These are phyloP conservation scores for Yarrowia sp. DNA, from an alignment of 805 yeast genomes.

Conservation along the genomic window DNA sequence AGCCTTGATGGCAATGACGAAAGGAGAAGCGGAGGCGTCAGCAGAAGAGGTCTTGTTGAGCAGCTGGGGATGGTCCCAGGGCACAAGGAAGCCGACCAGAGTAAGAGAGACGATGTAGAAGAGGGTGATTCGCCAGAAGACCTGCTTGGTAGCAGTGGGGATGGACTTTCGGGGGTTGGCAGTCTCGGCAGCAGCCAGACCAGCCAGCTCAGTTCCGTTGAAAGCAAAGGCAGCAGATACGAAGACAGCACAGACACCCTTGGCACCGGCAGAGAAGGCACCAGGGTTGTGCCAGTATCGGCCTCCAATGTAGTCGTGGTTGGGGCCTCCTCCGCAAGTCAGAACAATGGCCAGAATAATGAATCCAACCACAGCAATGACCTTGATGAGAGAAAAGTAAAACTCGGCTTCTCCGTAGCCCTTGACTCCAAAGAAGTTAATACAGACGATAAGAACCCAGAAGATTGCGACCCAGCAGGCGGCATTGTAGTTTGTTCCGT, in stretches of 20 bases:
- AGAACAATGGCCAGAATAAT: constrained; percentile 55
- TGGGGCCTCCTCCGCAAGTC: constrained; percentile 56
- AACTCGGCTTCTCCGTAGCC: constrained; percentile 74
- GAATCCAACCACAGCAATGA: constrained; percentile 59
- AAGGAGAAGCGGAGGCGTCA: constrained; percentile 65
- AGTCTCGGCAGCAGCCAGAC: constrained; percentile 70
- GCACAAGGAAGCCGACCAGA: constrained; percentile 62
- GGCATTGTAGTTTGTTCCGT: constrained; percentile 59
- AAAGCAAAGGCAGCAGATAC: constrained; percentile 71
- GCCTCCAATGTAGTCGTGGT: constrained; percentile 51
- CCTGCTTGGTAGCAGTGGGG: constrained; percentile 71
- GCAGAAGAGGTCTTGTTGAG: constrained; percentile 40
- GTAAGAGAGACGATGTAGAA: constrained; percentile 59
- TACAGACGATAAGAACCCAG: constrained; percentile 47
- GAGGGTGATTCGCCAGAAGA: constrained; percentile 69
- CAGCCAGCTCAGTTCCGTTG: constrained; percentile 67
- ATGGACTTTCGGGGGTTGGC: constrained; percentile 60
- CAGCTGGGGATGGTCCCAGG: constrained; percentile 50
- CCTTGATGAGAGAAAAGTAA: constrained; percentile 54
- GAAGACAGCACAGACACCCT: constrained; percentile 63
- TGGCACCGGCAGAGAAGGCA: constrained; percentile 65
- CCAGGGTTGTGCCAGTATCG: constrained; percentile 64
- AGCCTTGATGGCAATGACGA: constrained; percentile 62
- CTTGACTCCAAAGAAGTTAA: constrained; percentile 56
- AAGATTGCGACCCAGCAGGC: constrained; percentile 59